Base-by-base conservation (phyloP, 176 grass and related monocot species). In the Oryza meyeriana region DNA sequence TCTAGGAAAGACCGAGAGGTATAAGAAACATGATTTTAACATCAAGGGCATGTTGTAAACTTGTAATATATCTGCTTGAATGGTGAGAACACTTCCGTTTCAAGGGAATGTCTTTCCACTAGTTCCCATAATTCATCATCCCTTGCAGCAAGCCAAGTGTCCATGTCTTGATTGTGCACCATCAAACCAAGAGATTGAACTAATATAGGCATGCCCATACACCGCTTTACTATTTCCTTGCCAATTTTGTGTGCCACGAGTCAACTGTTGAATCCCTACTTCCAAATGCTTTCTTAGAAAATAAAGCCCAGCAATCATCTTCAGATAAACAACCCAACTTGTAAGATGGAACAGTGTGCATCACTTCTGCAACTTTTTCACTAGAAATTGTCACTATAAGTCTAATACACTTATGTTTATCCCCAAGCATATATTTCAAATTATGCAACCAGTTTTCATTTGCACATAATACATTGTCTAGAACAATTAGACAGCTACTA, bases 341-440 rank as follows among this genome's bases (percentile, higher is more conserved):
- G 47, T 78, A 72, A 5, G 78, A 69, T 64, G 57, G 0, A 20
- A 64, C 9, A 1, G 84, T 87, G 26, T 80, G 59, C 22, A 90
- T 45, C 26, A 87, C 10, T 18, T 83, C 48, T 79, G 79, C 84
- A 61, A 68, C 38, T 64, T 13, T 61, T 86, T 86, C 66, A 77
- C 30, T 86, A 13, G 66, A 74, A 2, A 85, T 90, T 4, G 80
- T 90, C 31, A 90, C 80, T 41, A 90, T 7, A 10, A 90, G 87
- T 24, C 34, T 84, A 84, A 28, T 72, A 1, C 12, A 64, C 14
- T 12, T 33, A 13, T 66, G 45, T 12, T 45, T 83, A 47, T 25
- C 38, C 20, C 47, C 79, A 2, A 74, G 35, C 75, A 81, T 58
- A 13, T 75, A 36, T 18, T 83, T 86, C 41, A 79, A 9, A 13